Percentiles rank a stretch among this genome's conserved stretches.
Conservation (phyloP, 1,139 yeast genomes). For the Debaryomyces sp. region DNA sequence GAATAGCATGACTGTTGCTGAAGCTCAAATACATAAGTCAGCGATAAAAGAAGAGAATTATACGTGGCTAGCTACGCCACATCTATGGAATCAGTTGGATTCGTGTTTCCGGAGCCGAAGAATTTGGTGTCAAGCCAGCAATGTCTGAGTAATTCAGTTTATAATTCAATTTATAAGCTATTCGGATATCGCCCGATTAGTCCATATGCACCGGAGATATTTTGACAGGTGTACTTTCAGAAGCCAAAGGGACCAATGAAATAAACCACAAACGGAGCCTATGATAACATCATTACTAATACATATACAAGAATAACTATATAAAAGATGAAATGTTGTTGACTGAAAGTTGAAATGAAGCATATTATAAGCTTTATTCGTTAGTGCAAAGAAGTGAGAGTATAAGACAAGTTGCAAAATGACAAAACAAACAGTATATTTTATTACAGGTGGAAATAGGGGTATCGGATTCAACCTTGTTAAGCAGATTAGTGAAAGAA, state of each 20-base stretch:
- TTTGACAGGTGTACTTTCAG: background rate
- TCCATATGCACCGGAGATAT: background rate
- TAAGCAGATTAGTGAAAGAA: constrained; percentile 13
- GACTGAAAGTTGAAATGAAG: constrained; percentile 30
- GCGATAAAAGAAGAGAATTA: too few relatives aligned
- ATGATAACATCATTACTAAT: background rate
- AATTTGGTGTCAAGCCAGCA: background rate
- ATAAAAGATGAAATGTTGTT: background rate
- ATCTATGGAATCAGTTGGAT: too few relatives aligned
- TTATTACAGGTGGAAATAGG: constrained; percentile 25
- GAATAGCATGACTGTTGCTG: too few relatives aligned
- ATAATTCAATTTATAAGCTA: background rate
- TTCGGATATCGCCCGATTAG: background rate
- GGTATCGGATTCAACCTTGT: constrained; percentile 23
- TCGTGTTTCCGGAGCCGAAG: background rate
- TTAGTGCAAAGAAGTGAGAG: too few relatives aligned
- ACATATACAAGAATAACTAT: background rate
- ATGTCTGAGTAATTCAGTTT: too few relatives aligned
- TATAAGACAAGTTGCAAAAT: background rate
- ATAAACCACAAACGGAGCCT: background rate
- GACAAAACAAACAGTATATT: constrained; percentile 13
- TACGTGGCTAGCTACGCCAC: too few relatives aligned
- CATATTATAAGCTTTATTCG: constrained; percentile 25
- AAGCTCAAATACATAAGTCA: too few relatives aligned
- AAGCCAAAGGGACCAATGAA: background rate